phyloP scores from a whole-genome alignment of 352 stramenopile genomes.

The Phytophthora tubulina region DNA sequence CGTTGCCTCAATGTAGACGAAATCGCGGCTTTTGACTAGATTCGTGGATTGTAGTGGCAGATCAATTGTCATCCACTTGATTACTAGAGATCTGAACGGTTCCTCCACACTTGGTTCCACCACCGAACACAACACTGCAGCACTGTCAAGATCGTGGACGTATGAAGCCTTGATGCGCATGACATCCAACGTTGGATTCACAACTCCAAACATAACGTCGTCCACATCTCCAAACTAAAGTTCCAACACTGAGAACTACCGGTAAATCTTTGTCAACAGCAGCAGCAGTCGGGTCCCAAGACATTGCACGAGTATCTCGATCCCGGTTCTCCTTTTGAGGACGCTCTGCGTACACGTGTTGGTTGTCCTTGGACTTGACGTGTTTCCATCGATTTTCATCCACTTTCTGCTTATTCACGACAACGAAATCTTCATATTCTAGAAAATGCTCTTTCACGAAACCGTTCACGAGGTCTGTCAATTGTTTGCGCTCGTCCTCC shows the following conservation, averaged over 20 bases:
- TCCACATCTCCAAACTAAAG: constrained; percentile 36
- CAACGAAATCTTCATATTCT: constrained; percentile 48
- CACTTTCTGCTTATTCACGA: constrained; percentile 27
- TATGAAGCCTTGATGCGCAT: constrained; percentile 47
- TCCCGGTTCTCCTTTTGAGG: neutral
- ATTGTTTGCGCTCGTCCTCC: constrained; percentile 11
- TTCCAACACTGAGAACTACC: constrained; percentile 40
- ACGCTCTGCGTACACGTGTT: constrained; percentile 25
- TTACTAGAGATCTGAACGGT: constrained; percentile 36
- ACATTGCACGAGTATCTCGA: neutral
- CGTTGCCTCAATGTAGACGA: constrained; percentile 41
- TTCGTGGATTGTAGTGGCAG: constrained; percentile 22
- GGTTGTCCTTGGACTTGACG: constrained; percentile 40
- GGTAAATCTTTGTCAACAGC: constrained; percentile 9
- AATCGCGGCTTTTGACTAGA: constrained; percentile 40
- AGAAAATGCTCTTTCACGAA: constrained; percentile 35
- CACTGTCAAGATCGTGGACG: constrained; percentile 39
- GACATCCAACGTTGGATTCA: constrained; percentile 40
- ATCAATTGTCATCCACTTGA: constrained; percentile 47
- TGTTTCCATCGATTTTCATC: constrained; percentile 47
- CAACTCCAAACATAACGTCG: constrained; percentile 48
- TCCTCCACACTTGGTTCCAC: constrained; percentile 31
- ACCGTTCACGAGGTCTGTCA: constrained; percentile 28
- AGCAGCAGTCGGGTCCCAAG: constrained; percentile 4
- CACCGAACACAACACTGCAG: constrained; percentile 32